Evolutionary conservation across 495 filamentous ascomycete genomes (phyloP).

Genomic region (Neurospora tetrasperma): DNA sequence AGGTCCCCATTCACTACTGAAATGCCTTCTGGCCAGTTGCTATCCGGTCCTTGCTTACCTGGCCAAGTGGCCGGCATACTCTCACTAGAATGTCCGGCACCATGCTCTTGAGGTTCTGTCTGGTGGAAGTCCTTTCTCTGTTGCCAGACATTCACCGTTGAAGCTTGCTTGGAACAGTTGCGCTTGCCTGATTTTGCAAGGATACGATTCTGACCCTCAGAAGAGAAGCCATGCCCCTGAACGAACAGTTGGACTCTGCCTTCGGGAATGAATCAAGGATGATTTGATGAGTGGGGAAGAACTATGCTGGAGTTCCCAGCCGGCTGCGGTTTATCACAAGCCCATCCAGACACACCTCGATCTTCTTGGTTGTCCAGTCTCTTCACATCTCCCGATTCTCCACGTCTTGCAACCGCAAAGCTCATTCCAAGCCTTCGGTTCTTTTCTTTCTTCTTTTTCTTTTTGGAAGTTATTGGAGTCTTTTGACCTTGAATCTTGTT

Average conservation of each 20-base stretch:
- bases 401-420: neutral
- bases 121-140: neutral
- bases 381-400: neutral
- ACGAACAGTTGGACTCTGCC: neutral
- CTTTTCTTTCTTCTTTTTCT: neutral
- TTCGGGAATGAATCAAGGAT: neutral
- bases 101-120: neutral
- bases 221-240: neutral
- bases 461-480: neutral
- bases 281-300: neutral
- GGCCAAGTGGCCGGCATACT: neutral
- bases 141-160: neutral
- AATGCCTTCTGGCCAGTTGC: neutral
- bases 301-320: neutral
- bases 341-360: neutral
- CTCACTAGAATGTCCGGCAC: neutral
- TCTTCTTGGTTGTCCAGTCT: neutral
- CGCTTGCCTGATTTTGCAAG: neutral
- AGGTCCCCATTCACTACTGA: neutral
- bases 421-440: neutral
- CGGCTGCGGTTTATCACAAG: neutral
- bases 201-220: neutral
- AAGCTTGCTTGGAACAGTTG: neutral
- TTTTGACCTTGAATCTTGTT: neutral
- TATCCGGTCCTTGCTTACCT: neutral